Base-by-base conservation (phyloP, 768 basidiomycete species). In the Boletus pseudopeckii region DNA sequence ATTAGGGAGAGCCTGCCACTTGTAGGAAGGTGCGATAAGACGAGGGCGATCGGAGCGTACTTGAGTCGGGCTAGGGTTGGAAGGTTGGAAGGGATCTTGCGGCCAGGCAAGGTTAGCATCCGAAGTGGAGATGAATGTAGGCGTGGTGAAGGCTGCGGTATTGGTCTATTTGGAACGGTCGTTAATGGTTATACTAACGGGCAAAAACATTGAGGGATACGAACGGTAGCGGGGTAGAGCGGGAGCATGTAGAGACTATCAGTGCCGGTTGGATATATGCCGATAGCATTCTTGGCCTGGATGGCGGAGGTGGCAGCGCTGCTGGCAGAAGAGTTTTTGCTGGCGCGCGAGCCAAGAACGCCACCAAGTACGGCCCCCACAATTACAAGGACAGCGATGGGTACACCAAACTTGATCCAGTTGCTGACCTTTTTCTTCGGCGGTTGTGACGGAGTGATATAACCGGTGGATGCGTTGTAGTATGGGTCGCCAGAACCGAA, bases 21-120 rank as follows among this genome's bases (percentile, higher is more conserved):
- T 94, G 80, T 93, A 94, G 10, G 79, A 62, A 22, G 96, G 93
- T 15, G 96, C 97, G 61, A 97, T 86, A 45, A 99, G 79, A 41
- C 91, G 88, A 24, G 97, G 97, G 56, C 95, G 88, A 64, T 91
- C 86, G 9, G 84, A 61, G 42, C 92, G 86, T 33, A 85, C 75
- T 46, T 69, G 71, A 36, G 84, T 83, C n/a, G 80, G 77, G 39
- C 68, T 68, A 10, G 90, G 85, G 59, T 69, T 84, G 36, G 81
- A 64, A 18, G 92, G 88, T 41, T 82, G 67, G 68, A 85, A 91
- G 7, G 90, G 66, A 68, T 98, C 96, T 45, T 74, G 61, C 4
- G 92, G 93, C 94, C 94, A 98, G 7, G 82, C 70, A 55, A 82
- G 67, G 39, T 74, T 68, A 24, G 76, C 57, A 50, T 77, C 70